phyloP scores from a whole-genome alignment of 139 green algal genomes.

The Chlorella sp. region DNA sequence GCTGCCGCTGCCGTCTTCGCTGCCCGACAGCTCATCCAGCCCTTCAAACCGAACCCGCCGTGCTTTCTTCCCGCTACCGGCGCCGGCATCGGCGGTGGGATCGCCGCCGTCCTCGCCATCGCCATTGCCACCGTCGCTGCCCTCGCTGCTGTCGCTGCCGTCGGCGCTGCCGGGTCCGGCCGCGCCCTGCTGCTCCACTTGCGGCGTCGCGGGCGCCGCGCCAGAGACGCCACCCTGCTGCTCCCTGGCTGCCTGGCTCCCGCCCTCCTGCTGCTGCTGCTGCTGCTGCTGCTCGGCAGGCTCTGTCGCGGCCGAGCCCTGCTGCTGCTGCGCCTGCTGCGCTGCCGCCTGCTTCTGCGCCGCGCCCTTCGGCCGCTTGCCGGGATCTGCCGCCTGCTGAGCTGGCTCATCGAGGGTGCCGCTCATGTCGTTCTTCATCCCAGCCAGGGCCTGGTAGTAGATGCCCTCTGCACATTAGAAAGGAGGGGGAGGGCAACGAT shows the following conservation, averaged over 20 bases:
- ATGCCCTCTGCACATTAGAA: slow-evolving; percentile 77
- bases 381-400: background rate
- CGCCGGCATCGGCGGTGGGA: background rate
- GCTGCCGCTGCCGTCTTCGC: slow-evolving; percentile 14
- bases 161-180: background rate
- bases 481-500: background rate
- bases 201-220: background rate
- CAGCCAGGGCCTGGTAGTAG: slow-evolving; percentile 92
- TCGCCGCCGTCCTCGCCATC: background rate
- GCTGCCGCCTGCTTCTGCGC: slow-evolving; percentile 16
- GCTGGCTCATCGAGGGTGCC: slow-evolving; percentile 47
- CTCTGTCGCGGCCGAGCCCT: background rate
- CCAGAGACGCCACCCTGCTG: background rate
- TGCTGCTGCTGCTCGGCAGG: background rate
- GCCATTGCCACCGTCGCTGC: background rate
- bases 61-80: background rate
- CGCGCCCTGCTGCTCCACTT: no score
- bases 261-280: background rate
- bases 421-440: slow-evolving; percentile 88
- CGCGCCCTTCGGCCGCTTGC: slow-evolving; percentile 12
- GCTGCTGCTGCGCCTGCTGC: background rate
- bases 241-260: background rate
- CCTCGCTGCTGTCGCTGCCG: background rate
- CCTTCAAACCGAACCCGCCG: background rate
- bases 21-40: slow-evolving; percentile 12